Conservation (phyloP, 2,329 filamentous ascomycete species). For the Exophiala xenobiotica region DNA sequence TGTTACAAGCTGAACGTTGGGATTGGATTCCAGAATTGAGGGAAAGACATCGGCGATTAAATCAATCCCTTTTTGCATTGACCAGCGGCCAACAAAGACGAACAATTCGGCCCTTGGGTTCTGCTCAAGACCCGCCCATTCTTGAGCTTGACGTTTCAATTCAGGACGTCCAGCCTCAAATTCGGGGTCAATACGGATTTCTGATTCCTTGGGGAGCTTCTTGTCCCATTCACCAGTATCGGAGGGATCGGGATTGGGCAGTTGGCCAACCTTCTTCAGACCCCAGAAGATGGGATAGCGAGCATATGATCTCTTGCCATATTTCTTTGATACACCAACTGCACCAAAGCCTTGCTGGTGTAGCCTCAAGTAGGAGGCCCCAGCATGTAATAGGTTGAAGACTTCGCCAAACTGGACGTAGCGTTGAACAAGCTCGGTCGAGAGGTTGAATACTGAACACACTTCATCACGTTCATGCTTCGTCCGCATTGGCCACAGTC, state of each 20-base stretch:
- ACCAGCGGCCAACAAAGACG: conserved; percentile 69
- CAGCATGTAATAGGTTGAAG: conserved; percentile 68
- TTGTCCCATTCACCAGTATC: conserved; percentile 63
- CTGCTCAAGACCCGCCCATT: conserved; percentile 65
- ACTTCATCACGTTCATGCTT: conserved; percentile 62
- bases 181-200: conserved; percentile 54
- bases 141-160: conserved; percentile 61
- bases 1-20: conserved; percentile 61
- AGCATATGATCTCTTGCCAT: conserved; percentile 65
- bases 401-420: conserved; percentile 69
- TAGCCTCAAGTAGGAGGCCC: conserved; percentile 63
- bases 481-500: conserved; percentile 66
- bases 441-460: conserved; percentile 63
- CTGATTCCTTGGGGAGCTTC: conserved; percentile 49
- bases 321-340: conserved; percentile 67
- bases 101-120: conserved; percentile 63
- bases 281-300: conserved; percentile 71
- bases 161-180: conserved; percentile 56
- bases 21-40: conserved; percentile 59
- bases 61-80: conserved; percentile 67
- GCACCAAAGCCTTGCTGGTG: conserved; percentile 68
- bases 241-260: conserved; percentile 66
- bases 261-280: conserved; percentile 59
- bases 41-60: conserved; percentile 68
- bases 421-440: conserved; percentile 55